Base-by-base conservation (phyloP, 768 basidiomycete species). In the Porpolomopsis calyptriformis region DNA sequence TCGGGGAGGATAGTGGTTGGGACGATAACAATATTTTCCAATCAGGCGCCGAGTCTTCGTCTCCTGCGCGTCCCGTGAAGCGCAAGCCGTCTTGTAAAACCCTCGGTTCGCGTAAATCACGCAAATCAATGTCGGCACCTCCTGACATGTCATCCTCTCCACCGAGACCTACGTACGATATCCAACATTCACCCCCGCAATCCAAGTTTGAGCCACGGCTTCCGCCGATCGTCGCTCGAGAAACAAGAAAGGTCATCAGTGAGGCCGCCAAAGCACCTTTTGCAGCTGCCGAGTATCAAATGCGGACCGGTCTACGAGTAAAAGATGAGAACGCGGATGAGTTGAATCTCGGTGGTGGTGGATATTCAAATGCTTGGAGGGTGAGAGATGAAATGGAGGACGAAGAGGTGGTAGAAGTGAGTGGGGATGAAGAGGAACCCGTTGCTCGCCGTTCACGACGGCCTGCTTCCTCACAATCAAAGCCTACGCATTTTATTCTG, bases 11-110 rank as follows among this genome's bases (percentile, higher is more conserved):
- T 44, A 88, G 85, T 54, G 85, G 85, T 26, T 90, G 87, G 86
- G 87, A 90, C 56, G 87, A 89, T 52, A 88, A 87, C 56, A 90
- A 91, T 52, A 77, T 88, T 23, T 91, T 91, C 60, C 87, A 91
- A 57, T 88, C 85, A 7, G 87, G 85, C n/a, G 82, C 82, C 4
- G 87, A 90, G 54, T 84, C 82, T n/a, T 85, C 85, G 5, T 88
- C 85, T 11, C 86, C 87, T 26, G 62, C 59, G 8, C 80, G 80
- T 14, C 78, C 80, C 37, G 49, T 64, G 48, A 63, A 69, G 52
- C 53, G 67, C 45, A 70, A 71, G 62, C 52, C 61, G 53, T 55
- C 67, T 37, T 57, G 70, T 48, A 65, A 73, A 50, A 71, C 66
- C 56, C 48, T 53, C 49, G 52, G 48, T 5, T 56, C 67, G 4